A percentile compares a stretch with the other conserved stretches of the same genome.
Conservation (phyloP, 2,329 filamentous ascomycete species). For the Xylaria sp. region DNA sequence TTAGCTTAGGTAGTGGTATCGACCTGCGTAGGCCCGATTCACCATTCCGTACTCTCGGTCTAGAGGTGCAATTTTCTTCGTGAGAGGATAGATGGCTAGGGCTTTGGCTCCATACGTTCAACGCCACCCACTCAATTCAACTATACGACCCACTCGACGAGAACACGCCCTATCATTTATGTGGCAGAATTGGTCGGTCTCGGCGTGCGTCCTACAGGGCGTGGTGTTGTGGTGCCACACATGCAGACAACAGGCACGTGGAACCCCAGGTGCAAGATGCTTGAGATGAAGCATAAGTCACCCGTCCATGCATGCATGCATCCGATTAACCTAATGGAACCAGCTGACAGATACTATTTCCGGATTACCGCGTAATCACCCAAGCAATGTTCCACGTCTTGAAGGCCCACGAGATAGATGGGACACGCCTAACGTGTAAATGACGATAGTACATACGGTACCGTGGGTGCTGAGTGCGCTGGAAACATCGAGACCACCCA, state of each 20-base stretch:
- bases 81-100: slow-evolving; percentile 51
- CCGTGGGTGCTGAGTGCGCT: background rate
- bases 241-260: slow-evolving; percentile 10
- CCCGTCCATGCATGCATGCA: slow-evolving; percentile 10
- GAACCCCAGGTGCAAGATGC: background rate
- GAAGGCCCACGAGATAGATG: background rate
- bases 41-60: slow-evolving; percentile 78
- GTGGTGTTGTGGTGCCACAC: background rate
- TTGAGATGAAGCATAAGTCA: slow-evolving; percentile 2
- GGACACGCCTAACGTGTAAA: slow-evolving; percentile 3
- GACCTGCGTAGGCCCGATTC: slow-evolving; percentile 81
- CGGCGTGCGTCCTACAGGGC: background rate
- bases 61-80: slow-evolving; percentile 86
- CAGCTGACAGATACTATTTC: background rate
- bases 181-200: background rate
- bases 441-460: background rate
- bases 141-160: slow-evolving; percentile 3
- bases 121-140: background rate
- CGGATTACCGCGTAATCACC: background rate
- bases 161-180: background rate
- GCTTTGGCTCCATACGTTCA: background rate
- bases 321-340: slow-evolving; percentile 14
- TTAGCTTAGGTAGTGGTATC: slow-evolving; percentile 88
- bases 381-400: background rate
- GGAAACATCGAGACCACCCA: background rate